Conservation (phyloP, 2,329 filamentous ascomycete species). For the Exophiala bonariae region DNA sequence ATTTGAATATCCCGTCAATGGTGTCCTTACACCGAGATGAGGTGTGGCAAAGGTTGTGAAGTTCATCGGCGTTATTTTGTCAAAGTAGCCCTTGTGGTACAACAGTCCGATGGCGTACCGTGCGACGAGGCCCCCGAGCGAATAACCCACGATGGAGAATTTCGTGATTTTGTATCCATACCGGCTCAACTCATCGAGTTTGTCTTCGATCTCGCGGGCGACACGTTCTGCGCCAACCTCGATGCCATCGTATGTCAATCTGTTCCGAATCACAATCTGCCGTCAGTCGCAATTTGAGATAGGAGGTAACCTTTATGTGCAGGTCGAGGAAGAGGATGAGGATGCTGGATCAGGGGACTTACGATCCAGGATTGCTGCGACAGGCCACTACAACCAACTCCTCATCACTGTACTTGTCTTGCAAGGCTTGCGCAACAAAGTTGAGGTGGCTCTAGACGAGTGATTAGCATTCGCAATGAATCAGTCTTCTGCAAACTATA, state of each 20-base stretch:
- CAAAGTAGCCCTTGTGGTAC: conserved; percentile 75
- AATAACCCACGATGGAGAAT: conserved; percentile 86
- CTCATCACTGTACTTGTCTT: conserved; percentile 50
- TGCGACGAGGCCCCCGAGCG: conserved; percentile 80
- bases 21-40: conserved; percentile 73
- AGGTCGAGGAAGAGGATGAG: conserved; percentile 6
- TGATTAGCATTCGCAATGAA: conserved; percentile 4
- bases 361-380: conserved; percentile 47
- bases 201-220: conserved; percentile 63
- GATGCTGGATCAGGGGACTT: not conserved
- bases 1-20: conserved; percentile 65
- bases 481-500: conserved; percentile 4
- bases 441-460: conserved; percentile 46
- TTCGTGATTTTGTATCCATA: conserved; percentile 73
- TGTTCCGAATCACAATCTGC: conserved; percentile 38
- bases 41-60: conserved; percentile 91
- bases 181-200: conserved; percentile 53
- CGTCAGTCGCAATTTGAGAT: too few species aligned
- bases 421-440: conserved; percentile 53
- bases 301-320: too few species aligned
- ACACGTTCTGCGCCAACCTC: conserved; percentile 69
- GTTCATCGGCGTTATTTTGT: conserved; percentile 81
- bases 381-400: conserved; percentile 57
- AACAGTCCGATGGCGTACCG: conserved; percentile 85
- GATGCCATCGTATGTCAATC: conserved; percentile 65